A percentile compares a stretch with the other conserved stretches of the same genome.
Conservation (phyloP, 1,139 yeast species). For the Candida buenavistaensis region DNA sequence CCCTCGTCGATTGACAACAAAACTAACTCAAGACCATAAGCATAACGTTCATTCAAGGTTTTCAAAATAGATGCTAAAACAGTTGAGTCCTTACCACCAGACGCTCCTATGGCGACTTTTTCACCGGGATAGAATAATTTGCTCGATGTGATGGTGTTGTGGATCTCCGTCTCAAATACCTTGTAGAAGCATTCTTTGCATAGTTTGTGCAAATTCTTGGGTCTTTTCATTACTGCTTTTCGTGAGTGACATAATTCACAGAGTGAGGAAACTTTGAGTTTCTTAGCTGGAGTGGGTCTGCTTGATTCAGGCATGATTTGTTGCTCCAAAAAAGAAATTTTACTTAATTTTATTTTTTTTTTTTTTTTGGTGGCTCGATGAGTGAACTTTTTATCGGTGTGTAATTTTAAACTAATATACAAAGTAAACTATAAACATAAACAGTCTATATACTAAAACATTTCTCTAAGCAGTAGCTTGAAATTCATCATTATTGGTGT, state of each 20-base stretch:
- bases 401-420: not conserved
- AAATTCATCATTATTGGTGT: conserved; percentile 48
- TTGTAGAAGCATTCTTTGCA: conserved; percentile 89
- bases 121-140: conserved; percentile 79
- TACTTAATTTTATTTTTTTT: conserved; percentile 4
- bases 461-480: conserved; percentile 30
- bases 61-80: conserved; percentile 89
- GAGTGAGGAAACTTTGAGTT: conserved; percentile 43
- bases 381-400: no score
- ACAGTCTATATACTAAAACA: not conserved
- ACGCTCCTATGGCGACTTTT: conserved; percentile 92
- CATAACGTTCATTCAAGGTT: conserved; percentile 80
- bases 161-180: conserved; percentile 95
- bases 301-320: conserved; percentile 10
- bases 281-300: no score
- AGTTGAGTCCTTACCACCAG: conserved; percentile 98
- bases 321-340: no score
- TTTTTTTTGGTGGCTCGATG: not conserved
- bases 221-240: conserved; percentile 87
- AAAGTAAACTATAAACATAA: conserved; percentile 1
- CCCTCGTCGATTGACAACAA: conserved; percentile 94
- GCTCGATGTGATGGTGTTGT: conserved; percentile 76
- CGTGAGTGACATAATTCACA: conserved; percentile 88
- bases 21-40: conserved; percentile 82
- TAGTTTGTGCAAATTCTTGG: conserved; percentile 87